Evolutionary conservation across 73 alveolate species (phyloP), one percentile per base, ranked within the genome.

Genomic region (Paramecium sonneborni): DNA sequence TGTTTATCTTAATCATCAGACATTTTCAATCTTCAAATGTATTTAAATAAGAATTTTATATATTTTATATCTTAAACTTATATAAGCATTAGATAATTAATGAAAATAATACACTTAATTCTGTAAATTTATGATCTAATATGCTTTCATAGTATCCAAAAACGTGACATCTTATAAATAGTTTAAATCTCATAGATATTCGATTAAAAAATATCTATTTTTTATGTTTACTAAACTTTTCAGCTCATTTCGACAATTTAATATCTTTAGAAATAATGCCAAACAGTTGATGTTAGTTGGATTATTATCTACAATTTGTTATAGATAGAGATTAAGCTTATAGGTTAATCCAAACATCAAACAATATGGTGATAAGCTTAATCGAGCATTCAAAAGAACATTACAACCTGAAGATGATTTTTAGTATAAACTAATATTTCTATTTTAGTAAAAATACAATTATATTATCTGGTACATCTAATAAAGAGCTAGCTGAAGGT

Each of bases 391-490:
- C 74, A 84, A 88, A 24, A 55, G 94, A 46, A 15, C 85, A 39
- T 38, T 88, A 52, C 68, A 62, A 35, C 82, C 70, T 69, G 85
- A 69, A 14, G 94, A 88, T 52, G 87, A 88, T 18, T 88, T 88
- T 82, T 88, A 69, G 94, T 70, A 37, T 52, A 35, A 35, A 88
- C 9, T 26, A 21, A 4, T n/a, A 15, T 37, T 23, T 35, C 23
- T 38, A 43, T 10, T 10, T 44, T 88, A 88, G 94, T 38, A 69
- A 76, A 35, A 69, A 39, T 26, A 82, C 87, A 0, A 82, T 88
- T 35, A 76, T 88, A 10, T 48, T 88, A 57, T 88, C 94, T 1
- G 94, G 94, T 20, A 88, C 24, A 11, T 84, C 94, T 10, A 88
- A 88, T 69, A 84, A 30, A 38, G 91, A 88, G 28, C 44, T 88